These are phyloP conservation scores for Hevea brasiliensis DNA, from an alignment of 345 rosid genomes.

Conservation along the genomic window DNA sequence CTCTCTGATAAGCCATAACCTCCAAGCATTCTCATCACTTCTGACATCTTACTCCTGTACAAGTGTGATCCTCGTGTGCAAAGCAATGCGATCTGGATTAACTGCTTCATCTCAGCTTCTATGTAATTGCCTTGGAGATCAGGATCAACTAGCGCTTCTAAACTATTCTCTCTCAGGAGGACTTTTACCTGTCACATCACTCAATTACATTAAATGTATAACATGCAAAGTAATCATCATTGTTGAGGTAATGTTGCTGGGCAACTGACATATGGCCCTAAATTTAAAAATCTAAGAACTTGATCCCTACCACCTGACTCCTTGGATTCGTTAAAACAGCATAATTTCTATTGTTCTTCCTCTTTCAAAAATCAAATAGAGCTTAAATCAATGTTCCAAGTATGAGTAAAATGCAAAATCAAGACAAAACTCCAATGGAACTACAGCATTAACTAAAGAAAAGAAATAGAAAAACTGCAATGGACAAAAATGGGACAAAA, in stretches of 20 bases:
- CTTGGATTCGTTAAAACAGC: too few species aligned
- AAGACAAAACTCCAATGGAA: not conserved
- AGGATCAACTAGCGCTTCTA: slow-evolving; percentile 10
- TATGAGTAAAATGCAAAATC: not conserved
- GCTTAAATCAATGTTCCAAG: not conserved
- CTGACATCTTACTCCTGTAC: slow-evolving; percentile 15
- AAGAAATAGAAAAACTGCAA: not conserved
- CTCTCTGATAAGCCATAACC: slow-evolving; percentile 13
- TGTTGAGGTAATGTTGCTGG: too few species aligned
- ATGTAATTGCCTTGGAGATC: slow-evolving; percentile 1
- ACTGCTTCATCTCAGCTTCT: slow-evolving; percentile 7
- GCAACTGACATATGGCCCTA: too few species aligned
- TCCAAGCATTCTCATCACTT: slow-evolving; percentile 11
- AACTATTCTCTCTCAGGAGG: not conserved
- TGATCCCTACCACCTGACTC: too few species aligned
- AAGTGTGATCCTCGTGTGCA: slow-evolving; percentile 17
- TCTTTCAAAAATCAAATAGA: too few species aligned
- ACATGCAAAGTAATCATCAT: too few species aligned
- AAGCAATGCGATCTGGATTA: slow-evolving; percentile 12
- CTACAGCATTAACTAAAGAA: not conserved
- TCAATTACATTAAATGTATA: not conserved
- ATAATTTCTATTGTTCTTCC: too few species aligned
- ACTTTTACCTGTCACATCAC: not conserved
- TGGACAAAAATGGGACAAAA: too few species aligned
- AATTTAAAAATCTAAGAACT: too few species aligned